Evolutionary conservation across 2,329 filamentous ascomycete genomes (phyloP).

Genomic region (Arthrobotrys pseudoclavata): DNA sequence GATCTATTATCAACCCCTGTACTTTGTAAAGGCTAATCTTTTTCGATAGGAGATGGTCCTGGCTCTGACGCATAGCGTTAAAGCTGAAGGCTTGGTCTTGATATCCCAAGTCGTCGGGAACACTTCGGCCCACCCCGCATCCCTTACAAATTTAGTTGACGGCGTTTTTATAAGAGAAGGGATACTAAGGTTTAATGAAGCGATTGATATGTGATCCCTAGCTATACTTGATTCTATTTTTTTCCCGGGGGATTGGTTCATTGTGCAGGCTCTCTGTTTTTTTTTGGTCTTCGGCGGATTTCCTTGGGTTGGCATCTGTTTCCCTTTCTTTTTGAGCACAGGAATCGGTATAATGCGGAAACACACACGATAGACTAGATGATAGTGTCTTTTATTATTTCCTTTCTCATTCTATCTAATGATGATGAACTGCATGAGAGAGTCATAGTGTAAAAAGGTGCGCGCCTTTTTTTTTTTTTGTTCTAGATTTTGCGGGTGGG

Average conservation of each 20-base stretch:
- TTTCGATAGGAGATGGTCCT: slow-evolving; percentile 84
- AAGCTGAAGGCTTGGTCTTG: slow-evolving; percentile 90
- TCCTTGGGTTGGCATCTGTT: slow-evolving; percentile 10
- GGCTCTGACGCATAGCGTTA: slow-evolving; percentile 90
- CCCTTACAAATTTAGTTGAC: slow-evolving; percentile 72
- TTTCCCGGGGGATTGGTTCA: slow-evolving; percentile 1
- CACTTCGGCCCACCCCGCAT: slow-evolving; percentile 69
- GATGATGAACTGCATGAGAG: slow-evolving; percentile 6
- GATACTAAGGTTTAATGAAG: slow-evolving; percentile 91
- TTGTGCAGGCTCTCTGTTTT: not conserved
- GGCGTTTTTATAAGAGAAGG: slow-evolving; percentile 87
- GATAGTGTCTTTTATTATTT: slow-evolving; percentile 4
- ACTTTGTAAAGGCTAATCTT: slow-evolving; percentile 51
- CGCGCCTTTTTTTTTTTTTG: not conserved
- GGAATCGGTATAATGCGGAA: slow-evolving; percentile 24
- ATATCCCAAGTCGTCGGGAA: slow-evolving; percentile 77
- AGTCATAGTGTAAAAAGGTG: slow-evolving; percentile 5
- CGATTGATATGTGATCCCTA: slow-evolving; percentile 76
- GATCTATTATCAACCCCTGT: not conserved
- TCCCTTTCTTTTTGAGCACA: slow-evolving; percentile 19
- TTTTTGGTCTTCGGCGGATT: slow-evolving; percentile 13
- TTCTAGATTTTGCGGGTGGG: not conserved
- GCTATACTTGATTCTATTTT: not conserved
- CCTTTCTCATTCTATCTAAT: not conserved
- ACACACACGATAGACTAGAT: slow-evolving; percentile 21